phyloP scores from a whole-genome alignment of 768 basidiomycete genomes.

The Lactarius pseudohatsudake region DNA sequence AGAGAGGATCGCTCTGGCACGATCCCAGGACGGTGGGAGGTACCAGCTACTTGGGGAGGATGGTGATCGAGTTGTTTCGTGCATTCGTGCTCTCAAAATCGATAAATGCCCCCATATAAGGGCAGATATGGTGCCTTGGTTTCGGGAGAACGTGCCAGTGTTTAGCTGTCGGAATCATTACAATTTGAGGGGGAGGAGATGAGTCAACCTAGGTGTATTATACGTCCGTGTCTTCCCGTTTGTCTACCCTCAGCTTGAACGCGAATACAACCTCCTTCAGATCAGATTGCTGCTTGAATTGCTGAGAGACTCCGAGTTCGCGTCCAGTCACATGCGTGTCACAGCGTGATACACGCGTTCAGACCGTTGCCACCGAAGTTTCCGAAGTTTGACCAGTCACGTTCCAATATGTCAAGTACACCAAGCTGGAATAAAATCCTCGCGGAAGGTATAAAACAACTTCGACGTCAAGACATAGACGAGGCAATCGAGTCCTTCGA shows the following conservation, averaged over 20 bases:
- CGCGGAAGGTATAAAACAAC: slow-evolving; percentile 12
- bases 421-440: slow-evolving; percentile 16
- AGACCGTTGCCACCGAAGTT: no score
- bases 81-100: slow-evolving; percentile 18
- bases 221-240: background rate
- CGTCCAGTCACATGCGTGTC: no score
- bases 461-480: slow-evolving; percentile 13
- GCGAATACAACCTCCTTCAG: no score
- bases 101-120: slow-evolving; percentile 26
- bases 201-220: slow-evolving; percentile 12
- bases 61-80: slow-evolving; percentile 13
- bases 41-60: slow-evolving; percentile 5
- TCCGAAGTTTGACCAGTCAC: no score
- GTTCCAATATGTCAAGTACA: slow-evolving; percentile 1
- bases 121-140: slow-evolving; percentile 26
- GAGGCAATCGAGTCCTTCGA: slow-evolving; percentile 16
- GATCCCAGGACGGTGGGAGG: slow-evolving; percentile 5
- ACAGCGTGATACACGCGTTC: no score
- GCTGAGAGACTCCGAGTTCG: no score
- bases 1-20: slow-evolving; percentile 9
- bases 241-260: background rate
- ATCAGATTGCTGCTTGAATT: no score
- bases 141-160: slow-evolving; percentile 21
- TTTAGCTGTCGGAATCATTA: slow-evolving; percentile 23
- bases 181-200: background rate